Evolutionary conservation across 2,329 filamentous ascomycete species (phyloP).

Genomic region (Calonectria pseudoturangicola): DNA sequence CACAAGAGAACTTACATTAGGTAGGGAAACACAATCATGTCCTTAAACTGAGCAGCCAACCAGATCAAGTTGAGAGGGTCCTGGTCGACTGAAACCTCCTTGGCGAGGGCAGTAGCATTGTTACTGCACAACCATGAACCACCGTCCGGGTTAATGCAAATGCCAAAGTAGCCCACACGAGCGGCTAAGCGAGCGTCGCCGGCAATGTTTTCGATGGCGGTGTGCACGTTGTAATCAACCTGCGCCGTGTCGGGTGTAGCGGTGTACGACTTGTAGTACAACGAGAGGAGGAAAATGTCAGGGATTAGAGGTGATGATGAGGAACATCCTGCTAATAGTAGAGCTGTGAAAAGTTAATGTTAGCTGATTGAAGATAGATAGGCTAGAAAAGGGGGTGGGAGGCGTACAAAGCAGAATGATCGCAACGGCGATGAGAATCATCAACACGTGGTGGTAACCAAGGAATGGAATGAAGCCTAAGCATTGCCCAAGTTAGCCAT

Average conservation of each 20-base stretch:
- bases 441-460: constrained; percentile 90
- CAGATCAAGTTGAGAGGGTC: constrained; percentile 98
- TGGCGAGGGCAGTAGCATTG: constrained; percentile 94
- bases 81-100: constrained; percentile 91
- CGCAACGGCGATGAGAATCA: constrained; percentile 95
- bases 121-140: constrained; percentile 96
- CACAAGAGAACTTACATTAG: constrained; percentile 81
- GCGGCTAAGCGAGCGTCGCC: constrained; percentile 89
- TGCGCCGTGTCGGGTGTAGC: constrained; percentile 89
- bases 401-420: constrained; percentile 96
- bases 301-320: constrained; percentile 97
- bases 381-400: neutral
- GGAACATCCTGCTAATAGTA: constrained; percentile 95
- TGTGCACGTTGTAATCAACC: constrained; percentile 90
- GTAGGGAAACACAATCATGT: constrained; percentile 98
- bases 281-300: constrained; percentile 96
- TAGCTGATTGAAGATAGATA: constrained; percentile 35
- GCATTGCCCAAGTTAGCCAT: constrained; percentile 48
- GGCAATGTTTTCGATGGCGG: constrained; percentile 92
- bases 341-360: constrained; percentile 72
- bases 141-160: constrained; percentile 94
- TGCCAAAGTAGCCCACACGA: constrained; percentile 97
- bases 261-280: constrained; percentile 94
- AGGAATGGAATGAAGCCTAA: constrained; percentile 80
- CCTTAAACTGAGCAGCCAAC: constrained; percentile 97